Evolutionary conservation across 2,329 filamentous ascomycete species (phyloP).

Genomic region (Aspergillus uvarum): DNA sequence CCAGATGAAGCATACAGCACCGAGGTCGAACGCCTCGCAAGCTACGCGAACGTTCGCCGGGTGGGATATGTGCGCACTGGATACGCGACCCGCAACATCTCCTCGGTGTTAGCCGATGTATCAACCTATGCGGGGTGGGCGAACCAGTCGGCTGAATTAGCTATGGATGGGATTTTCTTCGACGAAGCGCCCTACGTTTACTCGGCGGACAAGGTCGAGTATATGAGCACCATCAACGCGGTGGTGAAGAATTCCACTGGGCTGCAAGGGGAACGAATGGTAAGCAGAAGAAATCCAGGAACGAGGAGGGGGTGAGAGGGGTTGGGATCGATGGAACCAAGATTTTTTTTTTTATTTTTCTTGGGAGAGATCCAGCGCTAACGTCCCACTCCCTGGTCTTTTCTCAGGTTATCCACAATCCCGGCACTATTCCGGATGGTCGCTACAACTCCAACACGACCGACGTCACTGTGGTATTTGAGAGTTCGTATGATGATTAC

Average conservation of each 20-base stretch:
- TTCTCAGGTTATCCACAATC: slow-evolving; percentile 18
- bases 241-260: slow-evolving; percentile 18
- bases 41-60: slow-evolving; percentile 38
- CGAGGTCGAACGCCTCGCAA: slow-evolving; percentile 38
- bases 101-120: slow-evolving; percentile 37
- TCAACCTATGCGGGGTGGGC: slow-evolving; percentile 40
- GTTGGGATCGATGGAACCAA: no score
- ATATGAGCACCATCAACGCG: slow-evolving; percentile 20
- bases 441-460: slow-evolving; percentile 9
- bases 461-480: slow-evolving; percentile 16
- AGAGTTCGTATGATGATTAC: slow-evolving; percentile 15
- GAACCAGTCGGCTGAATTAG: slow-evolving; percentile 25
- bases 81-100: slow-evolving; percentile 33
- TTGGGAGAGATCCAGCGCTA: neutral
- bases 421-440: slow-evolving; percentile 15
- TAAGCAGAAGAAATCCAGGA: slow-evolving; percentile 3
- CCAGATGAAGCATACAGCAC: slow-evolving; percentile 38
- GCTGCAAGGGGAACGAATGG: slow-evolving; percentile 7
- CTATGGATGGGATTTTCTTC: slow-evolving; percentile 43
- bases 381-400: neutral
- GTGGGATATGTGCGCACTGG: slow-evolving; percentile 46
- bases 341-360: no score
- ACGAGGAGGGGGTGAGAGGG: no score
- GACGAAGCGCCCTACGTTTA: slow-evolving; percentile 35
- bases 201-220: slow-evolving; percentile 18